Conservation (phyloP, 1,284 basidiomycete genomes). For the Trichosporon coremiiforme region DNA sequence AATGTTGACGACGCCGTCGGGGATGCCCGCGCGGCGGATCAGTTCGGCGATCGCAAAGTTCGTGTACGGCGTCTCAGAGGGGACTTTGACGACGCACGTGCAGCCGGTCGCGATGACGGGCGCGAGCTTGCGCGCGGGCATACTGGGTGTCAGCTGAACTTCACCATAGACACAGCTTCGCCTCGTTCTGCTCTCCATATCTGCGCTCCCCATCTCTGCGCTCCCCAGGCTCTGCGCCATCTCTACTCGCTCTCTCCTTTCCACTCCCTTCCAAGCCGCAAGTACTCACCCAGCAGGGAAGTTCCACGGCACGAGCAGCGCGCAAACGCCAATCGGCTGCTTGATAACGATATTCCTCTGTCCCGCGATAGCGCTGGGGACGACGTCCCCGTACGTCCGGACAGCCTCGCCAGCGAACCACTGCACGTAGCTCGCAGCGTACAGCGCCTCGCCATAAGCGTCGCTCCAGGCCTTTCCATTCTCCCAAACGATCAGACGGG, state of each 20-base stretch:
- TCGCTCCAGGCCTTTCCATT: constrained; percentile 87
- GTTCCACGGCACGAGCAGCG: constrained; percentile 64
- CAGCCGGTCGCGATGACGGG: constrained; percentile 86
- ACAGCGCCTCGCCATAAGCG: constrained; percentile 75
- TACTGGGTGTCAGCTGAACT: constrained; percentile 45
- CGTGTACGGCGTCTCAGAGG: constrained; percentile 93
- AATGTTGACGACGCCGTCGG: constrained; percentile 92
- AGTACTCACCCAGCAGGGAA: constrained; percentile 72
- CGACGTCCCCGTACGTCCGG: constrained; percentile 69
- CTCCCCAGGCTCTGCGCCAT: too few relatives aligned
- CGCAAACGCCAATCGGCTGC: constrained; percentile 76
- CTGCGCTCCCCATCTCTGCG: too few relatives aligned
- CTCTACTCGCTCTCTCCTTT: too few relatives aligned
- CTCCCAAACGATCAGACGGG: constrained; percentile 62
- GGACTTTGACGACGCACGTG: constrained; percentile 92
- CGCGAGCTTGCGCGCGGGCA: constrained; percentile 65
- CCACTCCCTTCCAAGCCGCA: too few relatives aligned
- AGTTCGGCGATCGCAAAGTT: constrained; percentile 74
- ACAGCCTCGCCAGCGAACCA: constrained; percentile 87
- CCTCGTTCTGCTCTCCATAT: too few relatives aligned
- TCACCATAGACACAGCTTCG: too few relatives aligned
- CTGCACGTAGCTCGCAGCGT: constrained; percentile 82
- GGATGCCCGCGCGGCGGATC: constrained; percentile 82
- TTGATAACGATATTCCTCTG: constrained; percentile 88
- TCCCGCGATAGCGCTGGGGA: constrained; percentile 73